These are phyloP conservation scores for Penicillium subrubescens DNA, from an alignment of 495 filamentous ascomycete genomes.

Conservation along the genomic window DNA sequence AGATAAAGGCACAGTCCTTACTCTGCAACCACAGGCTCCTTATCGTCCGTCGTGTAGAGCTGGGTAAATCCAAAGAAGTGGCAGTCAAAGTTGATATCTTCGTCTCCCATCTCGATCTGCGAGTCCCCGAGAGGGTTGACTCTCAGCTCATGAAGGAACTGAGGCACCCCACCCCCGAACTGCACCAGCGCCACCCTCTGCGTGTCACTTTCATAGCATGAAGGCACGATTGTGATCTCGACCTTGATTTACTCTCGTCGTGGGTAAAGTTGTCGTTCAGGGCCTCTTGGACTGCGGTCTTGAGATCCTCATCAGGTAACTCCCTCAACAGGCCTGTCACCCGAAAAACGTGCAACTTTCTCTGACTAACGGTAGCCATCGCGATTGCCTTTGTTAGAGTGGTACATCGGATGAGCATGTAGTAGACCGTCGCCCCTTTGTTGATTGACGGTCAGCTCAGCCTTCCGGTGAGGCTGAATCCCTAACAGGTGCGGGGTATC, in stretches of 20 bases:
- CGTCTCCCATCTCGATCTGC: slow-evolving; percentile 17
- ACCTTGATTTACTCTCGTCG: slow-evolving; percentile 13
- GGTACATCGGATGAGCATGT: slow-evolving; percentile 2
- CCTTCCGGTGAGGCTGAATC: slow-evolving; percentile 20
- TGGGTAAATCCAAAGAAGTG: slow-evolving; percentile 22
- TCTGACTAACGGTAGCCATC: slow-evolving; percentile 12
- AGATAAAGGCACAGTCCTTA: slow-evolving; percentile 12
- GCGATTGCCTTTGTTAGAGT: slow-evolving; percentile 5
- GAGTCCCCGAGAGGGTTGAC: slow-evolving; percentile 12
- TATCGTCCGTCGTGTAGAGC: slow-evolving; percentile 16
- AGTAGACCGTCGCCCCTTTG: slow-evolving; percentile 4
- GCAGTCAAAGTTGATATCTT: slow-evolving; percentile 16
- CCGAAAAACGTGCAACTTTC: slow-evolving; percentile 18
- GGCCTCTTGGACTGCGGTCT: slow-evolving; percentile 15
- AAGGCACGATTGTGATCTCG: slow-evolving; percentile 18
- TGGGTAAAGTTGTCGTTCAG: slow-evolving; percentile 13
- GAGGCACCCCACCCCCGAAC: slow-evolving; percentile 17
- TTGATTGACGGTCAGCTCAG: slow-evolving; percentile 11
- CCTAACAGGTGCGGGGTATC: slow-evolving; percentile 17
- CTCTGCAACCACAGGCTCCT: slow-evolving; percentile 13
- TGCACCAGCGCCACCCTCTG: slow-evolving; percentile 16
- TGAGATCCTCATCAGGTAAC: slow-evolving; percentile 9
- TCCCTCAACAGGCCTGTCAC: slow-evolving; percentile 15
- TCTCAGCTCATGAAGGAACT: slow-evolving; percentile 14
- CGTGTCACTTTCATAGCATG: slow-evolving; percentile 16